Percentiles rank a stretch among this genome's conserved stretches.
These are phyloP conservation scores for Pholiota adiposa DNA, from an alignment of 1,284 basidiomycete genomes.

Conservation along the genomic window DNA sequence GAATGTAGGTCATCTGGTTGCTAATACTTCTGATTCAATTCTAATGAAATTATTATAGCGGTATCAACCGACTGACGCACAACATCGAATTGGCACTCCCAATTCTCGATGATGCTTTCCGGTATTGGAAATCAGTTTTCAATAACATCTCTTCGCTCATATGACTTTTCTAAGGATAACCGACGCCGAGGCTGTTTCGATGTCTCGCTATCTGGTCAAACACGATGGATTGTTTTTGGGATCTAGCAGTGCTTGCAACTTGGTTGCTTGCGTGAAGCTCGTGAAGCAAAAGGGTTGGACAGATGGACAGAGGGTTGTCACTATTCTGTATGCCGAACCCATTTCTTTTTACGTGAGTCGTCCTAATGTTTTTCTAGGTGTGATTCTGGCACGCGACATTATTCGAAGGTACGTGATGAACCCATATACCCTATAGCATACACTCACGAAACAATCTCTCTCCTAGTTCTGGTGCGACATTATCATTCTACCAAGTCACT, in stretches of 20 bases:
- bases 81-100: conserved; percentile 85
- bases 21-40: not conserved
- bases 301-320: conserved; percentile 74
- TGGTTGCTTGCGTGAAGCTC: conserved; percentile 86
- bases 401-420: conserved; percentile 72
- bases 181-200: conserved; percentile 89
- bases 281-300: conserved; percentile 73
- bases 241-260: conserved; percentile 95
- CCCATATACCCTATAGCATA: not conserved
- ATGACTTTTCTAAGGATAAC: conserved; percentile 61
- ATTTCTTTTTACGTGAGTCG: not conserved
- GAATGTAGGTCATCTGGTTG: conserved; percentile 61
- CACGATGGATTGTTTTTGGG: conserved; percentile 95
- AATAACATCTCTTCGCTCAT: conserved; percentile 3
- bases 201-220: conserved; percentile 88
- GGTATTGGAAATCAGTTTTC: conserved; percentile 45
- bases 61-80: conserved; percentile 85
- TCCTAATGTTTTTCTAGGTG: conserved; percentile 51
- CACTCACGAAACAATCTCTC: not conserved
- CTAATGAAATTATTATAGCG: no score
- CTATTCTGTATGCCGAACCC: conserved; percentile 69
- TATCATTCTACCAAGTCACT: not conserved
- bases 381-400: conserved; percentile 85
- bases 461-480: conserved; percentile 7
- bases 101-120: conserved; percentile 86